phyloP scores from a whole-genome alignment of 192 early-diverging fungal genomes.

The Gryganskiella cystojenkinii region DNA sequence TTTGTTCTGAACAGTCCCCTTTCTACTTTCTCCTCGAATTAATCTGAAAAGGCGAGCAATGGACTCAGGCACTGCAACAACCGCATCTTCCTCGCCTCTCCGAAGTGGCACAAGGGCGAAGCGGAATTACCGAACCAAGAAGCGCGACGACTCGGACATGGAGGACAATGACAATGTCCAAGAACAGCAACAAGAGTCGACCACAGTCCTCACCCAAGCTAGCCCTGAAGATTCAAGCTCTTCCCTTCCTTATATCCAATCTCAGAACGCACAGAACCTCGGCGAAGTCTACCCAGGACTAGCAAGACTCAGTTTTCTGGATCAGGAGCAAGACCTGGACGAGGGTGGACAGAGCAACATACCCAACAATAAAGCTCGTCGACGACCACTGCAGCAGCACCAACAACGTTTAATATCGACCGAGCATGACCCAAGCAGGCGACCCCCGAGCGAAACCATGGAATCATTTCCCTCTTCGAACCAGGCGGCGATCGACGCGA shows the following conservation, averaged over 20 bases:
- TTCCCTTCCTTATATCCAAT: slow-evolving; percentile 29
- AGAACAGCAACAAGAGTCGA: neutral
- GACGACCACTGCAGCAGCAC: slow-evolving; percentile 22
- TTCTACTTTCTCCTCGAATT: too few relatives aligned
- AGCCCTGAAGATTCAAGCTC: neutral
- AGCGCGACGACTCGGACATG: slow-evolving; percentile 9
- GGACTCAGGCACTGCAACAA: too few relatives aligned
- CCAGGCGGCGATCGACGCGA: too few relatives aligned
- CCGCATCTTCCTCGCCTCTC: too few relatives aligned
- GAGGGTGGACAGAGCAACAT: neutral
- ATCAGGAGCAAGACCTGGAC: slow-evolving; percentile 14
- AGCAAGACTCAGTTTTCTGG: slow-evolving; percentile 37
- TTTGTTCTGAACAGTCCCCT: too few relatives aligned
- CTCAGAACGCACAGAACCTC: slow-evolving; percentile 41
- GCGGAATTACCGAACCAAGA: slow-evolving; percentile 33
- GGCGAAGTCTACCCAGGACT: slow-evolving; percentile 46
- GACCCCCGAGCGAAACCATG: too few relatives aligned
- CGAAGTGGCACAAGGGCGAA: slow-evolving; percentile 12
- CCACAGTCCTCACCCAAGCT: neutral
- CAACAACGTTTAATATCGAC: too few relatives aligned
- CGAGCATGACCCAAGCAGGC: too few relatives aligned
- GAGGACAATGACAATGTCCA: neutral
- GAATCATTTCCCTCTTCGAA: too few relatives aligned
- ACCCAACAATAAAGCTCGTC: neutral
- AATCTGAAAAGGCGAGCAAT: too few relatives aligned